Base-by-base conservation (phyloP, 306 rosid genomes). In the Sindora glabra region DNA sequence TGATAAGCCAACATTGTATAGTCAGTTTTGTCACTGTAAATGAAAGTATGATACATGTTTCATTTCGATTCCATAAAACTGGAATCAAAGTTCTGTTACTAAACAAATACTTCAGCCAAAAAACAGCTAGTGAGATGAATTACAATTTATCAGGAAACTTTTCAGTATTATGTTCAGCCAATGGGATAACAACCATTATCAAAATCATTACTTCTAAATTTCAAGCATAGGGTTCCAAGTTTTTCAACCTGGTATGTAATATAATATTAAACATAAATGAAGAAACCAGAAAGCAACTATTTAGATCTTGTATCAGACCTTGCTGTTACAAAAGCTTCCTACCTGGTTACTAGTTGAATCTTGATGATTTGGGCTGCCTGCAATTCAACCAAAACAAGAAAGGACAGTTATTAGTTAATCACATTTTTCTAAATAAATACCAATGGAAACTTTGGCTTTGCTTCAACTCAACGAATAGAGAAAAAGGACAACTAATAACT, bases 341-440 rank as follows among this genome's bases (percentile, higher is more conserved):
- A 91, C 97, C 94, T 83, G 83, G 46, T 86, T 69, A 64, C 81
- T 77, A 64, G 65, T 74, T 30, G 86, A 62, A 45, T 34, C 40
- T 34, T 34, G 12, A 3, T 34, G 40, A 8, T 38, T 57, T 14
- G 63, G 74, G 61, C 65, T 59, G 59, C 83, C 90, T 80, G 69
- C 76, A 76, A 68, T n/a, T n/a, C n/a, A n/a, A 69, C n/a, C n/a
- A n/a, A n/a, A n/a, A n/a, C n/a, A n/a, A 27, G 6, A 53, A 25
- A 70, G 36, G n/a, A 29, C 18, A 12, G 34, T 14, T 47, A 40
- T 41, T 32, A 56, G n/a, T n/a, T n/a, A 33, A 17, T 50, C 21
- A 16, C 40, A 32, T 19, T 51, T 9, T 9, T 32, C 48, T 34
- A 44, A 0, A 14, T 36, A 12, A 38, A 2, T 22, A n/a, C n/a